Conservation (phyloP, 163 green algal species). For the Volvox carteri region DNA sequence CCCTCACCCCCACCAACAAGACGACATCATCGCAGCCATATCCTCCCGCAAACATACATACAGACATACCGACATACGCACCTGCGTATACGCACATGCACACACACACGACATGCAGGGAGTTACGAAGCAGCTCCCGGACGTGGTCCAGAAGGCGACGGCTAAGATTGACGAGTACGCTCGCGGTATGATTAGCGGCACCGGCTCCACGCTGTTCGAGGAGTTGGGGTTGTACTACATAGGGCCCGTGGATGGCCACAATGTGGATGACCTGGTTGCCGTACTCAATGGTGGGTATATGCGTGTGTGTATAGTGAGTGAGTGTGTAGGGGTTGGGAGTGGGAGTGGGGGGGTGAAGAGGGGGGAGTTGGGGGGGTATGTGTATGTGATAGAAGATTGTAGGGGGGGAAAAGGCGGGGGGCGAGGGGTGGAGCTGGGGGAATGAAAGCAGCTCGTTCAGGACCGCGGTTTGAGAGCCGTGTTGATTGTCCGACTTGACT, state of each 20-base stretch:
- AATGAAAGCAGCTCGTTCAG: no score
- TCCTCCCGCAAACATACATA: no score
- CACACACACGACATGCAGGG: conserved; percentile 57
- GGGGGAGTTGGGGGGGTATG: neutral
- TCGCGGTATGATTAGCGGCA: conserved; percentile 98
- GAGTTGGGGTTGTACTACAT: conserved; percentile 99
- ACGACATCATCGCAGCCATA: no score
- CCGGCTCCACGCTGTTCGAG: conserved; percentile 97
- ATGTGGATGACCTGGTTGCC: conserved; percentile 92
- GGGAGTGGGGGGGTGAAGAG: neutral
- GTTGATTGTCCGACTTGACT: no score
- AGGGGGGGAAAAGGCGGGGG: neutral
- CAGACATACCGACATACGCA: neutral
- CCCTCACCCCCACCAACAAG: no score
- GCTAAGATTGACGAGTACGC: conserved; percentile 99
- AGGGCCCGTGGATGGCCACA: conserved; percentile 98
- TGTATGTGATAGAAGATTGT: neutral
- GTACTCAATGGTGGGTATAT: conserved; percentile 77
- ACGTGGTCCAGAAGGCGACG: conserved; percentile 92
- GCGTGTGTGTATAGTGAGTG: no score
- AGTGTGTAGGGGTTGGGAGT: neutral
- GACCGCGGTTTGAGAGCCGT: no score
- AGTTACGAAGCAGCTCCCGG: conserved; percentile 96
- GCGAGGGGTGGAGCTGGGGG: neutral
- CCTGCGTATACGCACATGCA: neutral